Conservation (phyloP, 2,329 filamentous ascomycete genomes). For the Fusarium musae region DNA sequence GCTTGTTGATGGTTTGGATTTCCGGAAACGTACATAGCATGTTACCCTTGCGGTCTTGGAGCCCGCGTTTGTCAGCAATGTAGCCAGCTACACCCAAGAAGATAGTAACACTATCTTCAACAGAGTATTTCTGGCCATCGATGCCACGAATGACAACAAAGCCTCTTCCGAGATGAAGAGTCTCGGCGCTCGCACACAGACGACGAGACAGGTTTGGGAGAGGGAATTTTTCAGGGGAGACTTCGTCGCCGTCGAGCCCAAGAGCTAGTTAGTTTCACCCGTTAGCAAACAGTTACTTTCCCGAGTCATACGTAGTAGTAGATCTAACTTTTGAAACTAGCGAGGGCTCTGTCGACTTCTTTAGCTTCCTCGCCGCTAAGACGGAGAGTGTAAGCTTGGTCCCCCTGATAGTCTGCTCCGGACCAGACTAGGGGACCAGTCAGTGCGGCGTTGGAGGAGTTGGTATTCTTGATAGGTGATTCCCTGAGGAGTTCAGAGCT, state of each 20-base stretch:
- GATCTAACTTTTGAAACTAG: constrained; percentile 44
- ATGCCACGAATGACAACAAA: constrained; percentile 67
- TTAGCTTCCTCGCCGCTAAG: constrained; percentile 30
- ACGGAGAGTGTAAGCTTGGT: constrained; percentile 24
- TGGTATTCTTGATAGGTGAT: constrained; percentile 10
- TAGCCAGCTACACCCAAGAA: constrained; percentile 68
- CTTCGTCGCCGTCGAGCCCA: constrained; percentile 33
- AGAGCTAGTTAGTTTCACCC: constrained; percentile 14
- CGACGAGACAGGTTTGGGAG: constrained; percentile 51
- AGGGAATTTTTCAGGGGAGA: constrained; percentile 51
- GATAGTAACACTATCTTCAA: constrained; percentile 64
- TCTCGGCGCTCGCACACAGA: constrained; percentile 50
- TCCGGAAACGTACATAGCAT: constrained; percentile 55
- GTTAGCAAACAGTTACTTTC: constrained; percentile 19
- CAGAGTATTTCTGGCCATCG: constrained; percentile 57
- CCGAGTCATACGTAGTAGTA: neutral
- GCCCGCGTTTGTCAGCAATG: constrained; percentile 64
- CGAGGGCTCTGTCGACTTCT: constrained; percentile 42
- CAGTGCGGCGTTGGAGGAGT: constrained; percentile 11
- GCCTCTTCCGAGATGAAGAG: constrained; percentile 57
- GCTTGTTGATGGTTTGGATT: neutral
- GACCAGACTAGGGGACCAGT: constrained; percentile 42
- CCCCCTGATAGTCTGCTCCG: constrained; percentile 33
- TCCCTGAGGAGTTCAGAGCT: constrained; percentile 23
- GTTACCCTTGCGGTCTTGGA: constrained; percentile 60